These are phyloP conservation scores for Fraxinus excelsior DNA, from an alignment of 257 asterid species.

Conservation along the genomic window DNA sequence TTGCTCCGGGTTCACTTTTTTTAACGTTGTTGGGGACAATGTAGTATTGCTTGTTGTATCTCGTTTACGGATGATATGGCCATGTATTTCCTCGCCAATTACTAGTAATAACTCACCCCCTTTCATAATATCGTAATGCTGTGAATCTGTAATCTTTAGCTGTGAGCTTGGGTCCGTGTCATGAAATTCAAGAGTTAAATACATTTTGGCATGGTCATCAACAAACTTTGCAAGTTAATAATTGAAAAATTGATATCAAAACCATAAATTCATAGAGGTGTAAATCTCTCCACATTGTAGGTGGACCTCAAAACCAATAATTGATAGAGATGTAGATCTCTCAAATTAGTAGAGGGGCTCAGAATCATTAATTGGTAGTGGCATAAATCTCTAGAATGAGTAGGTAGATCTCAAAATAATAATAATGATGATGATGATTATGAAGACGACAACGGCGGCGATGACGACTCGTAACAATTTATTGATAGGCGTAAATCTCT, in stretches of 20 bases:
- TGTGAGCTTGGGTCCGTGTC: not conserved
- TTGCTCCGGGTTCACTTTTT: not conserved
- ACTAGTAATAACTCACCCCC: not conserved
- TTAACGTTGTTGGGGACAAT: not conserved
- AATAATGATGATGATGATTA: too few relatives aligned
- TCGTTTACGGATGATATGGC: slow-evolving; percentile 3
- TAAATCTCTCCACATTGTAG: too few relatives aligned
- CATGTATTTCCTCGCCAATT: not conserved
- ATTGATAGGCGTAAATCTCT: too few relatives aligned
- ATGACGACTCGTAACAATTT: too few relatives aligned
- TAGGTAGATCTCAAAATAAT: too few relatives aligned
- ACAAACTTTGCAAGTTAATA: not conserved
- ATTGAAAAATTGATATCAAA: not conserved
- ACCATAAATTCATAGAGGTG: too few relatives aligned
- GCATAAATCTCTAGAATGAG: too few relatives aligned
- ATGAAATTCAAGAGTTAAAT: slow-evolving; percentile 8
- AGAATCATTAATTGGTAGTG: too few relatives aligned
- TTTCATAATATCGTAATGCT: not conserved
- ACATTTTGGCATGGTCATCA: not conserved
- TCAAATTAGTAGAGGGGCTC: too few relatives aligned
- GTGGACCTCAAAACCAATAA: too few relatives aligned
- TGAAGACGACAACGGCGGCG: too few relatives aligned
- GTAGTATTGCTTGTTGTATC: not conserved
- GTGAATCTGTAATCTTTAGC: not conserved
- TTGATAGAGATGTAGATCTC: too few relatives aligned